Evolutionary conservation across 352 stramenopile species (phyloP), one percentile per base, ranked within the genome.

Genomic region (Globisporangium orthogonon): DNA sequence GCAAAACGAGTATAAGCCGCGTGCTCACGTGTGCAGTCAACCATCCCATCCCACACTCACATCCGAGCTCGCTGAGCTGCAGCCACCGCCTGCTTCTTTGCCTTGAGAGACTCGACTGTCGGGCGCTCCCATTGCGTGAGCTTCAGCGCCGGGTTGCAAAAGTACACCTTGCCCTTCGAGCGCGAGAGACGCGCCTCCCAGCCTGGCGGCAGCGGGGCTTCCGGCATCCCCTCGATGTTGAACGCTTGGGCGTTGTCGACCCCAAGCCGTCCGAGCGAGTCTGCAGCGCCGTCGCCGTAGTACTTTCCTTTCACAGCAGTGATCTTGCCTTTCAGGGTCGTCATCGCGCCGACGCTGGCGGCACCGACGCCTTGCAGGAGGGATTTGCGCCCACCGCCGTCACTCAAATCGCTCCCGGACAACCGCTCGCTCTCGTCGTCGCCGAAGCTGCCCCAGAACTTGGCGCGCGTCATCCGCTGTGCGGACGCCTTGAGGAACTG

Each of bases 121-220:
- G 86, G 86, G 18, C 83, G 83, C n/a, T 93, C 79, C 86, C 86
- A 95, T 54, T 94, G 80, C 17, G 86, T 94, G 28, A 92, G 67
- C 37, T 78, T 72, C 35, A 91, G 49, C 15, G 61, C 64, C 18
- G 84, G 79, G 56, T 95, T 92, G 67, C 77, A 91, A 54, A 89
- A 95, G 71, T 95, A 95, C 39, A 80, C 72, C 52, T 91, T 91
- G 18, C 78, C 76, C 69, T 95, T 95, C 13, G 86, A 93, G 44
- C 86, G 70, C 4, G 86, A 95, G 52, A 89, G 50, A 3, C 85
- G 79, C 17, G 78, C 79, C 58, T 93, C 78, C 86, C 86, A 95
- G 5, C 83, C 86, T 10, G 74, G 70, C 50, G 86, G 83, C 37
- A 95, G 65, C 7, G 76, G 73, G 0, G 63, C 57, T 11, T 83